These are phyloP conservation scores for Globisporangium cylindrosporum DNA, from an alignment of 352 stramenopile species.

Conservation along the genomic window DNA sequence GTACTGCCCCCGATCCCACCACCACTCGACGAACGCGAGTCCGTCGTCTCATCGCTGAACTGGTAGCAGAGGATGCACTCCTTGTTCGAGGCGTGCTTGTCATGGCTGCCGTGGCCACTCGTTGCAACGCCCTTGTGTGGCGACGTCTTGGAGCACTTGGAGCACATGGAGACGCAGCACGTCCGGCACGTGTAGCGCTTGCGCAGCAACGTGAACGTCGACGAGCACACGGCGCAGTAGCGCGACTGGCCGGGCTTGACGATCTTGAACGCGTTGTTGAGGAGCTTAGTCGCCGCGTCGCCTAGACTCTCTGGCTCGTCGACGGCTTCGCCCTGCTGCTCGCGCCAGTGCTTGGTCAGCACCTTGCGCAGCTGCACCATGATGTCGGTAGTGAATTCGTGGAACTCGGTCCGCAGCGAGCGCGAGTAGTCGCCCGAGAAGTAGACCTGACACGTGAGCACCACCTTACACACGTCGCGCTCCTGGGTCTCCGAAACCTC, in stretches of 20 bases:
- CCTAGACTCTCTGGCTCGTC: conserved; percentile 17
- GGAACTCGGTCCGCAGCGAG: conserved; percentile 46
- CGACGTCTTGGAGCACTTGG: conserved; percentile 41
- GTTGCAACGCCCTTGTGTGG: not conserved
- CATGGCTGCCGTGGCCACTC: conserved; percentile 4
- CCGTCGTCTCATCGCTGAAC: conserved; percentile 35
- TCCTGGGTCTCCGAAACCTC: conserved; percentile 64
- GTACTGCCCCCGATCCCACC: not conserved
- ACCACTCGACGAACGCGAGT: conserved; percentile 19
- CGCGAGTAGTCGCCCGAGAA: conserved; percentile 33
- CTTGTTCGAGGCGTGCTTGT: conserved; percentile 16
- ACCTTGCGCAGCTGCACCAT: conserved; percentile 52
- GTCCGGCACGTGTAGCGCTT: conserved; percentile 55
- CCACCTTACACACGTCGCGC: conserved; percentile 55
- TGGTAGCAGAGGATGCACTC: conserved; percentile 67
- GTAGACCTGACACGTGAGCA: conserved; percentile 62
- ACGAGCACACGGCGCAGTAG: conserved; percentile 57
- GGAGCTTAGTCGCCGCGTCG: conserved; percentile 23
- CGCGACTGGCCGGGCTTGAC: conserved; percentile 22
- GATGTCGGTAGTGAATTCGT: conserved; percentile 57
- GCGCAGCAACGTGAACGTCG: conserved; percentile 56
- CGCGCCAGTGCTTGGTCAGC: conserved; percentile 52
- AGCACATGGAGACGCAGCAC: conserved; percentile 55
- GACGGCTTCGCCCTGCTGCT: conserved; percentile 23
- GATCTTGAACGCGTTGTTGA: conserved; percentile 22